A percentile compares a stretch with the other conserved stretches of the same genome.
Conservation (phyloP, 2,329 filamentous ascomycete species). For the Orbilia blumenaviensis region DNA sequence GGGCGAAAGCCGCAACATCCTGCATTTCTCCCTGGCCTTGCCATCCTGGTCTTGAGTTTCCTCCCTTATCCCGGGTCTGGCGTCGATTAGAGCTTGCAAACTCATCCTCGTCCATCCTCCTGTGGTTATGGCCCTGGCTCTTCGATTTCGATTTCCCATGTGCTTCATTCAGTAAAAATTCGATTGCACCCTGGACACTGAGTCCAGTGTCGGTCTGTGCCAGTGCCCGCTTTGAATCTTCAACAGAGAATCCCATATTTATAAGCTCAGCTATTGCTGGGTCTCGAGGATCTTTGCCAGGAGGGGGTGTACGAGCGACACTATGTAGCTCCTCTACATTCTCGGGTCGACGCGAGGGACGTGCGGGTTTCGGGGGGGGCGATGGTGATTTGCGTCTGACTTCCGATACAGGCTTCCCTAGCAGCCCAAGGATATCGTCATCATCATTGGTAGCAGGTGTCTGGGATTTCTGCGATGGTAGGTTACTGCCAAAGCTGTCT, state of each 20-base stretch:
- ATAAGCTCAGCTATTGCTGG: constrained; percentile 83
- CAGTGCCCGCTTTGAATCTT: constrained; percentile 82
- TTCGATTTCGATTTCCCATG: constrained; percentile 79
- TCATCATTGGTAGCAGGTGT: constrained; percentile 60
- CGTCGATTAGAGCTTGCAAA: constrained; percentile 7
- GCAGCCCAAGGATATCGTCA: constrained; percentile 73
- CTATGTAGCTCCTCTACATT: constrained; percentile 55
- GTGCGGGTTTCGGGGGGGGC: constrained; percentile 62
- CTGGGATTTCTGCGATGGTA: background rate
- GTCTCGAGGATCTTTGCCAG: constrained; percentile 55
- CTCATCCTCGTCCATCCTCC: constrained; percentile 52
- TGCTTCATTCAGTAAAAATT: constrained; percentile 89
- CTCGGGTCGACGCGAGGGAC: constrained; percentile 62
- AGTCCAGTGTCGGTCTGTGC: constrained; percentile 79
- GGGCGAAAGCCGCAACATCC: constrained; percentile 69
- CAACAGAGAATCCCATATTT: constrained; percentile 90
- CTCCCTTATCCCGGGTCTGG: constrained; percentile 63
- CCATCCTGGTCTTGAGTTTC: constrained; percentile 52
- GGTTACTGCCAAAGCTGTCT: constrained; percentile 48
- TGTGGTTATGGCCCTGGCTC: constrained; percentile 22
- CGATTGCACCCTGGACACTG: constrained; percentile 85
- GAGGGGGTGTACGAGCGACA: constrained; percentile 37
- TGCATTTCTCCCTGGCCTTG: constrained; percentile 56
- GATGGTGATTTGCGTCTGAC: constrained; percentile 61
- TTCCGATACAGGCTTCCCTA: constrained; percentile 73